These are phyloP conservation scores for Mytilinidion resinicola DNA, from an alignment of 495 filamentous ascomycete genomes.

Conservation along the genomic window DNA sequence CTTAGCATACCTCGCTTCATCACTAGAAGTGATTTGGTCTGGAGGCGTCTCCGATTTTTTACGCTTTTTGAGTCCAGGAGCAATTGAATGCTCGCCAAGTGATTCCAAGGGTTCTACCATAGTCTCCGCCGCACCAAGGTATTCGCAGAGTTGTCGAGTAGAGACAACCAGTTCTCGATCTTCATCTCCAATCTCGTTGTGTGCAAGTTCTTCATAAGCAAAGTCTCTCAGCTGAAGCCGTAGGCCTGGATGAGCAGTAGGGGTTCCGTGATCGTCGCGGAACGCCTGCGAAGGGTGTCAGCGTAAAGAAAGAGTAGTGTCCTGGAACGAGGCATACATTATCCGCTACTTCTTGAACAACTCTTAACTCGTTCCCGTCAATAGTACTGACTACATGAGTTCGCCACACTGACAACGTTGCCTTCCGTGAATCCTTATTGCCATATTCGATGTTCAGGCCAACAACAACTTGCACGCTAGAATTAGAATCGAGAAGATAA, in stretches of 20 bases:
- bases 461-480: conserved; percentile 32
- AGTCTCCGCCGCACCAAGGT: conserved; percentile 3
- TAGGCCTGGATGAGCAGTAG: conserved; percentile 21
- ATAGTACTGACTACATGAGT: conserved; percentile 12
- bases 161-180: conserved; percentile 13
- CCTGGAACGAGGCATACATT: conserved; percentile 14
- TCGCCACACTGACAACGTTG: conserved; percentile 19
- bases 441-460: conserved; percentile 33
- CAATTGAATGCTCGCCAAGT: conserved; percentile 6
- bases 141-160: conserved; percentile 6
- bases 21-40: conserved; percentile 4
- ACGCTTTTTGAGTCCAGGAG: conserved; percentile 5
- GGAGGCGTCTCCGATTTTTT: conserved; percentile 6
- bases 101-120: conserved; percentile 2
- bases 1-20: conserved; percentile 8
- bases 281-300: conserved; percentile 16
- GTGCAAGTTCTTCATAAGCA: conserved; percentile 15
- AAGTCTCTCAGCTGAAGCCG: conserved; percentile 22
- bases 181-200: conserved; percentile 8
- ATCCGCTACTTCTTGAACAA: conserved; percentile 17
- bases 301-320: neutral
- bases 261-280: conserved; percentile 25
- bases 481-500: conserved; percentile 32
- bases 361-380: conserved; percentile 18
- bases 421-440: conserved; percentile 17